These are phyloP conservation scores for Fraxinus paxiana DNA, from an alignment of 305 asterid genomes.

Conservation along the genomic window DNA sequence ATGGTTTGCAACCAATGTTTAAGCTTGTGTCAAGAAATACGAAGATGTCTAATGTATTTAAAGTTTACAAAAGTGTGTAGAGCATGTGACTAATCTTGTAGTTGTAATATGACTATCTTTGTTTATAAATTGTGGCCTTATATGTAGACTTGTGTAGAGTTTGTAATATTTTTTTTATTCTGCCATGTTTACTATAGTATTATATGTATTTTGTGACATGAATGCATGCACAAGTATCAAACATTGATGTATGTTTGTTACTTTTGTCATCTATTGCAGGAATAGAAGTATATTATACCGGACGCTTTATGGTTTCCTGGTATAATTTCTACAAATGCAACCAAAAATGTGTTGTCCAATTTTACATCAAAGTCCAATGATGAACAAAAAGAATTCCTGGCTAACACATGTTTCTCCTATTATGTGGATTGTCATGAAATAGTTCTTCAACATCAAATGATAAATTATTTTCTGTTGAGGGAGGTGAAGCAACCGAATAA, in stretches of 20 bases:
- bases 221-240: neutral
- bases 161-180: neutral
- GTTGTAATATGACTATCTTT: neutral
- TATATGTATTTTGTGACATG: too few species aligned
- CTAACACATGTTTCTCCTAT: neutral
- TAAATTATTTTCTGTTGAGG: neutral
- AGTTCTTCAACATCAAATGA: neutral
- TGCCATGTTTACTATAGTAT: neutral
- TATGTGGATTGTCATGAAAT: neutral
- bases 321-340: neutral
- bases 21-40: too few species aligned
- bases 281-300: neutral
- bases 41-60: too few species aligned
- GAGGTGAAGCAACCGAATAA: neutral
- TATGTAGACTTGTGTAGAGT: neutral
- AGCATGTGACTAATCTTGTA: neutral
- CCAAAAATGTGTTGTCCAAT: neutral
- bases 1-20: too few species aligned
- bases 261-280: neutral
- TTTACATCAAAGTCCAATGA: neutral
- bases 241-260: neutral
- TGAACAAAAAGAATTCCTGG: neutral
- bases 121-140: neutral
- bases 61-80: neutral
- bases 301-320: neutral